A percentile compares a stretch with the other conserved stretches of the same genome.
Evolutionary conservation across 192 early-diverging fungal genomes (phyloP).

Genomic region (Phycomyces nitens): DNA sequence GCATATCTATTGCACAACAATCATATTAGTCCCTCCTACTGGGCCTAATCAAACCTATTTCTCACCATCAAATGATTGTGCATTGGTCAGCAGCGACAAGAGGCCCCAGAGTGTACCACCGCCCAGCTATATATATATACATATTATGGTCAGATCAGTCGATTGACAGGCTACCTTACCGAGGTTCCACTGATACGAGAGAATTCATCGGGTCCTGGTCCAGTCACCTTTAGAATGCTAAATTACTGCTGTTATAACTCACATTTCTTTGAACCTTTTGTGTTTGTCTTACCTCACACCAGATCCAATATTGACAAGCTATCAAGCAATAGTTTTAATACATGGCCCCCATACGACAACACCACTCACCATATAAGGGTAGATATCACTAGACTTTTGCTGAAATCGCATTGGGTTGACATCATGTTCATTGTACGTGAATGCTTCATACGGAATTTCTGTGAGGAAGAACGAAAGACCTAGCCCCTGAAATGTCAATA

Average conservation of each 20-base stretch:
- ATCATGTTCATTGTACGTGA: slow-evolving; percentile 82
- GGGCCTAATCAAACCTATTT: not conserved
- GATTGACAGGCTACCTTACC: slow-evolving; percentile 29
- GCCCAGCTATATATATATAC: slow-evolving; percentile 56
- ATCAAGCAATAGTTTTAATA: slow-evolving; percentile 17
- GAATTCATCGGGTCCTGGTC: slow-evolving; percentile 62
- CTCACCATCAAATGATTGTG: slow-evolving; percentile 80
- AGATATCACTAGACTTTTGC: slow-evolving; percentile 57
- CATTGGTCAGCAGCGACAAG: slow-evolving; percentile 81
- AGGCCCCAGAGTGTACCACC: slow-evolving; percentile 97
- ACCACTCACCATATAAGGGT: slow-evolving; percentile 77
- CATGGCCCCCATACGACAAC: not conserved
- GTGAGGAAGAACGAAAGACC: slow-evolving; percentile 91
- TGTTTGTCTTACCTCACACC: slow-evolving; percentile 70
- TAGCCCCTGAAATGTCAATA: slow-evolving; percentile 13
- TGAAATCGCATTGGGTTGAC: slow-evolving; percentile 61
- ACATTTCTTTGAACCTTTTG: not conserved
- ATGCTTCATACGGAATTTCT: slow-evolving; percentile 90
- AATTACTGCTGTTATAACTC: too few species aligned
- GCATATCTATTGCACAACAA: slow-evolving; percentile 52
- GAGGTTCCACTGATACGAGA: slow-evolving; percentile 87
- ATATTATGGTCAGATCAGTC: not conserved
- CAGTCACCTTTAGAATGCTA: slow-evolving; percentile 90
- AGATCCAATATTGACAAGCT: slow-evolving; percentile 95
- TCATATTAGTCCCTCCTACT: not conserved